Evolutionary conservation across 495 filamentous ascomycete genomes (phyloP).

Genomic region (Daldinia decipiens): DNA sequence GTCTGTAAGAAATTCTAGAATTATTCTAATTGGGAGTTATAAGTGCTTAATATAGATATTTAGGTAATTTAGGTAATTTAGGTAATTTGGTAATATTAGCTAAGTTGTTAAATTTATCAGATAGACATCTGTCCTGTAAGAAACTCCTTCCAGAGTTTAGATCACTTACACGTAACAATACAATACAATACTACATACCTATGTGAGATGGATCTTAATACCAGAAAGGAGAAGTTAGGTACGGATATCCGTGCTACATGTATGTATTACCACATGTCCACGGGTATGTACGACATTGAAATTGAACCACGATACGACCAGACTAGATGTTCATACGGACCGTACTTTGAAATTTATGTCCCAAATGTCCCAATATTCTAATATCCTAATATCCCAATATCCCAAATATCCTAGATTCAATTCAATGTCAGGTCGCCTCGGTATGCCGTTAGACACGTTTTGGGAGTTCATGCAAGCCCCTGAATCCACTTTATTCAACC

Average conservation of each 20-base stretch:
- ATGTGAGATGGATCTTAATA: constrained; percentile 5
- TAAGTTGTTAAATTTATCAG: constrained; percentile 6
- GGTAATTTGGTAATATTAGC: neutral
- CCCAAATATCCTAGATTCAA: neutral
- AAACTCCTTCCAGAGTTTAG: neutral
- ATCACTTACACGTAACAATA: neutral
- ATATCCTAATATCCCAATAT: too few species aligned
- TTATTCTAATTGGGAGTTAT: neutral
- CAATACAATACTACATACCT: neutral
- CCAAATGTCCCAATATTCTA: too few species aligned
- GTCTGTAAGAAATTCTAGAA: constrained; percentile 2
- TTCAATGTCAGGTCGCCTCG: constrained; percentile 35
- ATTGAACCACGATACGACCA: constrained; percentile 7
- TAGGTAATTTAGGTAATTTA: neutral
- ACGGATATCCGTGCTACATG: constrained; percentile 5
- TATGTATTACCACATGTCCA: constrained; percentile 3
- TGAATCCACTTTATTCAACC: constrained; percentile 34
- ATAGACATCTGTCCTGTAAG: constrained; percentile 1
- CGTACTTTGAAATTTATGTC: constrained; percentile 4
- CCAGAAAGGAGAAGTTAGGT: constrained; percentile 4
- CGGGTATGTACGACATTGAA: constrained; percentile 9
- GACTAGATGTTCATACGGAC: constrained; percentile 1
- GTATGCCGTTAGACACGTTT: constrained; percentile 42
- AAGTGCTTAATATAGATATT: neutral
- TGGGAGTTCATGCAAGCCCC: constrained; percentile 41